Evolutionary conservation across 2,329 filamentous ascomycete species (phyloP).

Genomic region (Bretziella fagacearum): DNA sequence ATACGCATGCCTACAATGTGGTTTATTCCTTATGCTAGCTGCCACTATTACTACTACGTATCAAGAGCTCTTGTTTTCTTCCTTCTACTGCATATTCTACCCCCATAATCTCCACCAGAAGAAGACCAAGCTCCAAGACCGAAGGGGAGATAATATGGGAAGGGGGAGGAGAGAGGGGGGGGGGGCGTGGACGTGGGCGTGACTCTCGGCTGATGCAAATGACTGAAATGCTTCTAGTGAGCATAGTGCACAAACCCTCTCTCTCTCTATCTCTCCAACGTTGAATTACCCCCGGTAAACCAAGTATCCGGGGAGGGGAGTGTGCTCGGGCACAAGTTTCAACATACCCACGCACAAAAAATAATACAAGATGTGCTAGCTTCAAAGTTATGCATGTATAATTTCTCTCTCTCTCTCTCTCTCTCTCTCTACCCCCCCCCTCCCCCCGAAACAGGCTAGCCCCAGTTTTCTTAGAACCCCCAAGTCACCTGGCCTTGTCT

Average conservation of each 20-base stretch:
- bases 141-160: too few species aligned
- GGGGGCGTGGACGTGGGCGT: background rate
- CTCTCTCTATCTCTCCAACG: too few species aligned
- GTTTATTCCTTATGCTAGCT: too few species aligned
- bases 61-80: background rate
- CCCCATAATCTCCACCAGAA: background rate
- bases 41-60: too few species aligned
- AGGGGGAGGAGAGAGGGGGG: too few species aligned
- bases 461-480: background rate
- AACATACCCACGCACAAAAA: background rate
- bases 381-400: background rate
- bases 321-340: background rate
- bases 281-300: background rate
- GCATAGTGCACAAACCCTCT: too few species aligned
- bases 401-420: background rate
- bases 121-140: background rate
- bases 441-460: background rate
- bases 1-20: background rate
- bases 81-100: background rate
- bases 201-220: constrained; percentile 1
- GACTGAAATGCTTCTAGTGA: too few species aligned
- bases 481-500: background rate
- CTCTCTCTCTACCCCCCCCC: too few species aligned
- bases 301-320: background rate
- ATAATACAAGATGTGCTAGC: background rate